Conservation (phyloP, 2,329 filamentous ascomycete species). For the Fonsecaea pedrosoi region DNA sequence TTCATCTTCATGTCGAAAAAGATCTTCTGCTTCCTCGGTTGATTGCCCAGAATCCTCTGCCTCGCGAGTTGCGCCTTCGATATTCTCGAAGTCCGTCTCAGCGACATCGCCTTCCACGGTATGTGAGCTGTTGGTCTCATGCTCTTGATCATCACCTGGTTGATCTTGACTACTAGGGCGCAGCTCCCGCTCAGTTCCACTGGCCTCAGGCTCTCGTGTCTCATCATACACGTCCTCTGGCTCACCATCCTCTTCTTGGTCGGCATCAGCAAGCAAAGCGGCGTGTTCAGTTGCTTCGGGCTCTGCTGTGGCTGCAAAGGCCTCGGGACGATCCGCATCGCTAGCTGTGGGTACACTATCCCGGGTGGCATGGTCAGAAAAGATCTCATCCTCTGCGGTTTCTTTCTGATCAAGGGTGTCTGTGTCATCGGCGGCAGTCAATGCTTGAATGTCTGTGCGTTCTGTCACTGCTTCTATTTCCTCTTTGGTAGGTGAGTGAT, state of each 20-base stretch:
- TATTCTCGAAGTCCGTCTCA: slow-evolving; percentile 3
- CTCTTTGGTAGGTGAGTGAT: background rate
- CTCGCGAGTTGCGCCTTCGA: slow-evolving; percentile 11
- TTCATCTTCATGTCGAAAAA: slow-evolving; percentile 20
- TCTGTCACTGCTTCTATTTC: background rate
- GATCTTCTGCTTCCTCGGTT: slow-evolving; percentile 22
- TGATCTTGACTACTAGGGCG: background rate
- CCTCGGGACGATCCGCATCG: slow-evolving; percentile 8
- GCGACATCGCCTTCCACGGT: slow-evolving; percentile 25
- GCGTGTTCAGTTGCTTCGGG: slow-evolving; percentile 1
- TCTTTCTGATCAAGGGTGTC: background rate
- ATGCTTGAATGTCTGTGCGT: background rate
- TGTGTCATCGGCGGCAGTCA: background rate
- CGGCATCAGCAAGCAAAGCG: slow-evolving; percentile 1
- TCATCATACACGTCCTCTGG: slow-evolving; percentile 21
- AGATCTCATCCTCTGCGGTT: background rate
- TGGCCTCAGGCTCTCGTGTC: slow-evolving; percentile 2
- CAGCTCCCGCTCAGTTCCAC: background rate
- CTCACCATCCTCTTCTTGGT: background rate
- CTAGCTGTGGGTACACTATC: background rate
- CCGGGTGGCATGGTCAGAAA: background rate
- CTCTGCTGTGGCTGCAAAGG: slow-evolving; percentile 6
- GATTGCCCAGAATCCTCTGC: slow-evolving; percentile 10
- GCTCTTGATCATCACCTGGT: slow-evolving; percentile 19
- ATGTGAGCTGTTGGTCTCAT: slow-evolving; percentile 32